phyloP scores from a whole-genome alignment of 169 alveolate species.

The Plasmodium fragile region DNA sequence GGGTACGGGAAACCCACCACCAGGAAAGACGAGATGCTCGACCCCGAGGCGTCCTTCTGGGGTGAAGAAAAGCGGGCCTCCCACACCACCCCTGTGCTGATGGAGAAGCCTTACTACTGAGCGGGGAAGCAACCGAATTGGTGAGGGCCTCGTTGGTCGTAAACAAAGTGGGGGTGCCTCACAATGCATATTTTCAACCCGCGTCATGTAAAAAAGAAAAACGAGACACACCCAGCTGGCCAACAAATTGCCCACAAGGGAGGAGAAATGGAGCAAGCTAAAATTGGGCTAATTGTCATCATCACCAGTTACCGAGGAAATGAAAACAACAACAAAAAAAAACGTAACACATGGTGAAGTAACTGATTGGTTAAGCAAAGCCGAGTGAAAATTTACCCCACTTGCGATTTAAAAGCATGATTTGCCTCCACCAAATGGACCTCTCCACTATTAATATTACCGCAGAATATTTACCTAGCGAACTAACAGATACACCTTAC shows the following conservation, averaged over 20 bases:
- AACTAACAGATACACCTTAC: neutral
- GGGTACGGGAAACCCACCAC: slow-evolving; percentile 20
- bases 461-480: neutral
- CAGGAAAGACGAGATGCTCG: slow-evolving; percentile 66
- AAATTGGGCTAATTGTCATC: neutral
- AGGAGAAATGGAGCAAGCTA: neutral
- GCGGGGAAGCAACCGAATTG: neutral
- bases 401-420: neutral
- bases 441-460: neutral
- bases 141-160: neutral
- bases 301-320: neutral
- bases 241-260: neutral
- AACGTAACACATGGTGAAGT: neutral
- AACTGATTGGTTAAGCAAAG: neutral
- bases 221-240: neutral
- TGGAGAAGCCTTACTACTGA: slow-evolving; percentile 73
- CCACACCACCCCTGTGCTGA: slow-evolving; percentile 72
- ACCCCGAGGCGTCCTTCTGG: slow-evolving; percentile 77
- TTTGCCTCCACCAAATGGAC: neutral
- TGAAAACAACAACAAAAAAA: neutral
- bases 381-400: neutral
- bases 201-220: slow-evolving; percentile 2
- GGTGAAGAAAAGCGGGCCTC: slow-evolving; percentile 73
- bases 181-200: neutral
- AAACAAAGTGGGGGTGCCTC: neutral